Evolutionary conservation across 768 basidiomycete species (phyloP).

Genomic region (Suillus americanus): DNA sequence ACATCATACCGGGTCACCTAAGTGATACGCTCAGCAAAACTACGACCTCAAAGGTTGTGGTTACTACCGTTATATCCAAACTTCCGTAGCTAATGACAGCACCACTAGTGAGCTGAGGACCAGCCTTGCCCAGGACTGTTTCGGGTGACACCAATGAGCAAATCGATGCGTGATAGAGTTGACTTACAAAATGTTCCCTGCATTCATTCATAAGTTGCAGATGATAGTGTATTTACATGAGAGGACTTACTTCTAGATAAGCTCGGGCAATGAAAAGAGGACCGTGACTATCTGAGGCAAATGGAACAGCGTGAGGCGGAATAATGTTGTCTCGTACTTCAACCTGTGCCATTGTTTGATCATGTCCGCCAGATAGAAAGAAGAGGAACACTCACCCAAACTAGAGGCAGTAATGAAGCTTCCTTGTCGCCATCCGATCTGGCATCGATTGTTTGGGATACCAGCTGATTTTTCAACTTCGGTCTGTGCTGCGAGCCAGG

Average conservation of each 20-base stretch:
- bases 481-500: background rate
- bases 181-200: constrained; percentile 28
- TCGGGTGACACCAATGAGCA: background rate
- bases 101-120: constrained; percentile 25
- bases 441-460: background rate
- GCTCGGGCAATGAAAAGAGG: constrained; percentile 30
- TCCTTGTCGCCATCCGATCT: constrained; percentile 1
- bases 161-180: background rate
- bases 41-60: background rate
- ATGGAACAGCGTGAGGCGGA: constrained; percentile 28
- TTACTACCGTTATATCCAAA: constrained; percentile 25
- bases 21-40: background rate
- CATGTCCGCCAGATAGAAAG: background rate
- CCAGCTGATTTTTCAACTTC: background rate
- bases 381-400: constrained; percentile 20
- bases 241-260: constrained; percentile 19
- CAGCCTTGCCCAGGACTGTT: constrained; percentile 26
- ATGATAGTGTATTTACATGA: background rate
- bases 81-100: constrained; percentile 22
- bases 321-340: constrained; percentile 29
- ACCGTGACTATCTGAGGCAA: constrained; percentile 22
- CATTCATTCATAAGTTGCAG: background rate
- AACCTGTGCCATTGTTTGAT: constrained; percentile 16
- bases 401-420: constrained; percentile 24
- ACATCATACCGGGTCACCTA: constrained; percentile 29